These are phyloP conservation scores for Hysterangium stoloniferum DNA, from an alignment of 768 basidiomycete species.

Conservation along the genomic window DNA sequence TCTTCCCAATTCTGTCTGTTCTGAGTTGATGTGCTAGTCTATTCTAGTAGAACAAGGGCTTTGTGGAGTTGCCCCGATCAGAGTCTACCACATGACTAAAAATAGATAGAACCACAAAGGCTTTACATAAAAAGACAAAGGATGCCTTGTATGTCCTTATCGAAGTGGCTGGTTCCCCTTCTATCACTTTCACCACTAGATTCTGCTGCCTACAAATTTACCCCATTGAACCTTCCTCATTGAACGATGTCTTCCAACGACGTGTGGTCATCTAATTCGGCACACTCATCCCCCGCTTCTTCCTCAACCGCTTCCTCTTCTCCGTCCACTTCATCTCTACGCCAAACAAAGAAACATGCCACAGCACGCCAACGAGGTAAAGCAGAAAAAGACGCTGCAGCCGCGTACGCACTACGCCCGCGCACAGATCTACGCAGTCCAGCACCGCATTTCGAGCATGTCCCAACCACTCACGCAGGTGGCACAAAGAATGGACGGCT, in stretches of 20 bases:
- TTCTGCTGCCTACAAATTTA: neutral
- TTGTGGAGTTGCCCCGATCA: too few species aligned
- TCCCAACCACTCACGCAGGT: neutral
- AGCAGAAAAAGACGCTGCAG: neutral
- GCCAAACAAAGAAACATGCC: neutral
- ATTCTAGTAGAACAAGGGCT: too few species aligned
- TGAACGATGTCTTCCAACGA: neutral
- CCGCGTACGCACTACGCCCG: neutral
- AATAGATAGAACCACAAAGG: neutral
- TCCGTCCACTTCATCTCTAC: neutral
- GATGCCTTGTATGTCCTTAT: neutral
- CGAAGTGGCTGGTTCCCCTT: neutral
- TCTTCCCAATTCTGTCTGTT: too few species aligned
- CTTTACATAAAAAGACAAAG: neutral
- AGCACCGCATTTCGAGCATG: neutral
- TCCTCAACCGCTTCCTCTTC: neutral
- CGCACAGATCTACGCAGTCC: neutral
- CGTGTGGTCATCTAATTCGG: neutral
- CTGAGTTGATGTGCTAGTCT: too few species aligned
- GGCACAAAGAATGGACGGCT: neutral
- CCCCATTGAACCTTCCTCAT: neutral
- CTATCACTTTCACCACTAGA: neutral
- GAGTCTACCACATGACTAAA: too few species aligned
- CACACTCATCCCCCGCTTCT: neutral
- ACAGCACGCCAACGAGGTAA: neutral